phyloP scores from a whole-genome alignment of 2,329 filamentous ascomycete species.

The Cercospora canescens region DNA sequence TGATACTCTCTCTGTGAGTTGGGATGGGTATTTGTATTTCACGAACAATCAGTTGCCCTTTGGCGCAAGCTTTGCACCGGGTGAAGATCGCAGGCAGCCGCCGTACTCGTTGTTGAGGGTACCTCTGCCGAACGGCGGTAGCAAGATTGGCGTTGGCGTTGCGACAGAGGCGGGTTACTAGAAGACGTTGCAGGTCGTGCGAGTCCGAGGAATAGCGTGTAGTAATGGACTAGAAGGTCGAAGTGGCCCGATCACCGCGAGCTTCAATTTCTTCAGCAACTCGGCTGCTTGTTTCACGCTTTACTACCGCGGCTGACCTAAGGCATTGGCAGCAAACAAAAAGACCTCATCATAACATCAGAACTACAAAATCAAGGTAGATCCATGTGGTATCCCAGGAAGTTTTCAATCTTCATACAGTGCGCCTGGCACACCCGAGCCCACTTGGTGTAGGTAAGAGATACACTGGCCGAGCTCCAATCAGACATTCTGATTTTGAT shows the following conservation, averaged over 20 bases:
- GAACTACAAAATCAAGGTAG: neutral
- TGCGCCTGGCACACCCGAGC: neutral
- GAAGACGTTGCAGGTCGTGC: neutral
- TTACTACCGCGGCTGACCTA: neutral
- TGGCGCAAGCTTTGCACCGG: slow-evolving; percentile 39
- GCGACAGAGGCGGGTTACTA: neutral
- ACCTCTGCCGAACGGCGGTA: slow-evolving; percentile 44
- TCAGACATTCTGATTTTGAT: neutral
- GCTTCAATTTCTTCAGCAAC: neutral
- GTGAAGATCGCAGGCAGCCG: slow-evolving; percentile 44
- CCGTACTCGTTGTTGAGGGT: slow-evolving; percentile 47
- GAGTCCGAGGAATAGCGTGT: neutral
- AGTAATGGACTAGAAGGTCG: no score
- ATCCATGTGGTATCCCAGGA: neutral
- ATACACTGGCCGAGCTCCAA: neutral
- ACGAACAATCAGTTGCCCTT: slow-evolving; percentile 53
- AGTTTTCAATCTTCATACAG: neutral
- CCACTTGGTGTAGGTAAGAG: neutral
- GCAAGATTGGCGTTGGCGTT: slow-evolving; percentile 33
- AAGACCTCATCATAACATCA: neutral
- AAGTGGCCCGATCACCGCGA: neutral
- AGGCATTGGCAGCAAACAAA: neutral
- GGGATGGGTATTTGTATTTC: slow-evolving; percentile 55
- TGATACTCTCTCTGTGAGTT: slow-evolving; percentile 43
- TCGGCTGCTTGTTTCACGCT: neutral